Conservation (phyloP, 2,329 filamentous ascomycete genomes). For the Aspergillus puulaauensis region DNA sequence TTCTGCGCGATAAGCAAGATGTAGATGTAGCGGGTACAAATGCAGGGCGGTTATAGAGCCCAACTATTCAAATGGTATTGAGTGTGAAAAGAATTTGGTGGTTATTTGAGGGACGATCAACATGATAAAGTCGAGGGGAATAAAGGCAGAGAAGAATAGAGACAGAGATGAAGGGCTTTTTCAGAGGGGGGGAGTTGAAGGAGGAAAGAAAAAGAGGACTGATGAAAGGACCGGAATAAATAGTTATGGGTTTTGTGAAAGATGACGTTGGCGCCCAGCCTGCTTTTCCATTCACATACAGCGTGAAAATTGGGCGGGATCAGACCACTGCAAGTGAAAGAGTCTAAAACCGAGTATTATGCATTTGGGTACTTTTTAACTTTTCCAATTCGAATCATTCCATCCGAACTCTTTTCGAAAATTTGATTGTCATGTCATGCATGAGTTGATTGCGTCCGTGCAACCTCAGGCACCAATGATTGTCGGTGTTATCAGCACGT, state of each 20-base stretch:
- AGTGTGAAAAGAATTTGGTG: constrained; percentile 15
- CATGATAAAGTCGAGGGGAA: constrained; percentile 16
- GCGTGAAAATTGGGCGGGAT: neutral
- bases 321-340: too few relatives aligned
- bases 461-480: constrained; percentile 14
- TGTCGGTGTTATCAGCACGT: constrained; percentile 17
- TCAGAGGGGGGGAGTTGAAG: constrained; percentile 2
- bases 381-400: neutral
- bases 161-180: neutral
- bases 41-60: neutral
- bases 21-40: neutral
- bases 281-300: neutral
- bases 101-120: constrained; percentile 17
- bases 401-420: neutral
- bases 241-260: neutral
- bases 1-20: neutral
- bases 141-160: neutral
- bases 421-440: neutral
- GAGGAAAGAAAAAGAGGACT: constrained; percentile 13
- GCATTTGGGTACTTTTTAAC: neutral
- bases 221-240: neutral
- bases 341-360: neutral
- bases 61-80: constrained; percentile 22
- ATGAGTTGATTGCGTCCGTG: neutral
- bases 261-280: neutral